Base-by-base conservation (phyloP, 2,329 filamentous ascomycete genomes). In the Neofusicoccum kwambonambiense region DNA sequence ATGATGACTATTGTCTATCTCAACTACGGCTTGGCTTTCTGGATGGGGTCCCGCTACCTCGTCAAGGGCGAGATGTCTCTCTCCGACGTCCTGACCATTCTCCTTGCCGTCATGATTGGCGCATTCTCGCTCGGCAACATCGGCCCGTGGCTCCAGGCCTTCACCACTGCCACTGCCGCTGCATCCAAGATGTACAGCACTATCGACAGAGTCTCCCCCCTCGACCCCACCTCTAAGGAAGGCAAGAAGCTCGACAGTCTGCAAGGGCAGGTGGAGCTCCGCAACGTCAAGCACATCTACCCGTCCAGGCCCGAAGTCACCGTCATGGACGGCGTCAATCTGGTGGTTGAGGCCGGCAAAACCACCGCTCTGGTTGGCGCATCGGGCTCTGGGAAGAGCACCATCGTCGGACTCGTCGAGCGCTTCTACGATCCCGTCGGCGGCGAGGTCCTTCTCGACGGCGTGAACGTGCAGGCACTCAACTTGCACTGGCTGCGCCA, bases 111-210 rank as follows among this genome's bases (percentile, higher is more conserved):
- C 71, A 92, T 98, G 84, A 93, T 97, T 66, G 95, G 94, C 62
- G 92, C 94, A 3, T 96, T 97, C 78, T 91, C 92, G 64, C 81
- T 99, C 39, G 93, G 93, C 0, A 37, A 64, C 22, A 58, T 68
- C 22, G 65, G 52, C 0, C 65, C 67, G 1, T 63, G 51, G 51
- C 47, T 64, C n/a, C 69, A 70, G 45, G 54, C 69, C 27, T 71
- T 73, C 11, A 67, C 66, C 13, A 66, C 66, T 31, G 64, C 66
- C 13, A 67, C 69, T 6, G 65, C 64, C 2, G 94, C 95, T 2
- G 93, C 92, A 3, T 86, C 87, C 64, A 98, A 98, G 81, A 97
- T 99, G 68, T 97, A 90, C 81, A 90, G 88, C 74, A 97, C 93
- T 1, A 98, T 98, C 69, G 94, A 98, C 76, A 90, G 95, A 61